Evolutionary conservation across 805 yeast genomes (phyloP).

Genomic region (Teunomyces kruisii): DNA sequence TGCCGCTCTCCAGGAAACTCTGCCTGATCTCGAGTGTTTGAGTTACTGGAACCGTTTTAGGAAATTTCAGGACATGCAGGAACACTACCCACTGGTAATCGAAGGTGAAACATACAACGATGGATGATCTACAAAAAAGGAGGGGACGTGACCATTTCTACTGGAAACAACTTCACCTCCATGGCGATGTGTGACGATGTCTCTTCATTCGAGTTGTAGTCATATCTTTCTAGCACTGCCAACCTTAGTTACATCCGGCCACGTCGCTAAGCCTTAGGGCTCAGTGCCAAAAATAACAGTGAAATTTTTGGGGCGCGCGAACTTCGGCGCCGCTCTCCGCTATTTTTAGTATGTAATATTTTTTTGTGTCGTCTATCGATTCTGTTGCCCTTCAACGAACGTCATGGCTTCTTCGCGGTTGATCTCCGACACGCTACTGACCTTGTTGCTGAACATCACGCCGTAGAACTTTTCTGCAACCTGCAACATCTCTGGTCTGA

Average conservation of each 20-base stretch:
- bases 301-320: background rate
- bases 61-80: background rate
- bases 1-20: background rate
- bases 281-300: background rate
- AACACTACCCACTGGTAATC: too few relatives aligned
- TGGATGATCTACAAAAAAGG: too few relatives aligned
- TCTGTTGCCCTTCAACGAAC: constrained; percentile 74
- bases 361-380: constrained; percentile 3
- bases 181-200: too few relatives aligned
- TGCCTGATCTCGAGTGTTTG: background rate
- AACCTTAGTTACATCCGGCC: too few relatives aligned
- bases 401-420: constrained; percentile 69
- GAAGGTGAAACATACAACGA: too few relatives aligned
- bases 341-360: background rate
- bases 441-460: constrained; percentile 78
- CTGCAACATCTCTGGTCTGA: constrained; percentile 87
- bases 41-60: background rate
- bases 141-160: too few relatives aligned
- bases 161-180: too few relatives aligned
- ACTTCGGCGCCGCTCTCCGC: background rate
- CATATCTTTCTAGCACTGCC: too few relatives aligned
- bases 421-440: constrained; percentile 74
- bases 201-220: too few relatives aligned
- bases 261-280: too few relatives aligned
- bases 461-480: constrained; percentile 88